A percentile compares a stretch with the other conserved stretches of the same genome.
Evolutionary conservation across 2,329 filamentous ascomycete species (phyloP).

Genomic region (Fusarium poae): DNA sequence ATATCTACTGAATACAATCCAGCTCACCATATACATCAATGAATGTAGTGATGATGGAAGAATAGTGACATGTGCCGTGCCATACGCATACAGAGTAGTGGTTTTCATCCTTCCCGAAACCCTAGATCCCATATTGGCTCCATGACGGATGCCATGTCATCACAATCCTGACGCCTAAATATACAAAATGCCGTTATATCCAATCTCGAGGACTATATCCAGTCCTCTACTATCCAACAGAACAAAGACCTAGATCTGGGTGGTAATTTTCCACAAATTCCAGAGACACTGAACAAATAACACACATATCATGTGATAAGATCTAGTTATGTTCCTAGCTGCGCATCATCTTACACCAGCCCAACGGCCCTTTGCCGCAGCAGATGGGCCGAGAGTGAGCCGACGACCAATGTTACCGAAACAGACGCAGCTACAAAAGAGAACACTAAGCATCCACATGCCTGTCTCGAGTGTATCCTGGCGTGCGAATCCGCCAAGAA

Average conservation of each 20-base stretch:
- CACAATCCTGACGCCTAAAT: not conserved
- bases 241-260: not conserved
- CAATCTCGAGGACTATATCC: constrained; percentile 17
- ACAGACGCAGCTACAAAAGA: constrained; percentile 95
- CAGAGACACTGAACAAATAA: constrained; percentile 10
- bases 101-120: not conserved
- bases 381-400: constrained; percentile 69
- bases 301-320: constrained; percentile 10
- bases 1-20: not conserved
- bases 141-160: constrained; percentile 5
- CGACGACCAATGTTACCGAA: constrained; percentile 95
- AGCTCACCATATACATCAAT: not conserved
- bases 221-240: not conserved
- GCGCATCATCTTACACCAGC: constrained; percentile 55
- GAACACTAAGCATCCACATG: constrained; percentile 91
- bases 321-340: not conserved
- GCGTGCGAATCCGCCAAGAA: constrained; percentile 66
- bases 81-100: not conserved
- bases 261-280: constrained; percentile 2
- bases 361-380: constrained; percentile 60
- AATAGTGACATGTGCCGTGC: not conserved
- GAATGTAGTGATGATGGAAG: not conserved
- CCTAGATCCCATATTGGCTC: constrained; percentile 2
- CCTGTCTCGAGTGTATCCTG: constrained; percentile 77
- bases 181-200: constrained; percentile 20